Base-by-base conservation (phyloP, 805 yeast species). In the Starmerella scarabaei region DNA sequence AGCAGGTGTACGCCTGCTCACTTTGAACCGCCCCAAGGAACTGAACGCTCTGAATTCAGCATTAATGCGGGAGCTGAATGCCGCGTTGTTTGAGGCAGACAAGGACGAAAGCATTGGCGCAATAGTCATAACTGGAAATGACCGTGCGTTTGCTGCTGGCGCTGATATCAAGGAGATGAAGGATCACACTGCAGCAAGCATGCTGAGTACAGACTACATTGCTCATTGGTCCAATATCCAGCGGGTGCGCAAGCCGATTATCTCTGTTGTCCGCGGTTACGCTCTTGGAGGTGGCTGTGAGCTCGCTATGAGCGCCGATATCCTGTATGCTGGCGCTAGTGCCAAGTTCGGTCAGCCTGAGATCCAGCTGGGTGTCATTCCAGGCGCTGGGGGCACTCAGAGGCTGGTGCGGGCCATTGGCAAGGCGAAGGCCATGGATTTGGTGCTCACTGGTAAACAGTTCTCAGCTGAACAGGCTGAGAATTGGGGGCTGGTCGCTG, bases 271-370 rank as follows among this genome's bases (percentile, higher is more conserved):
- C 29, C 68, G 66, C 45, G 76, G 76, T 9, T 69, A 55, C 46
- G 74, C 74, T 2, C 62, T 71, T 11, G 76, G 76, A 21, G 76
- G 76, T 16, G 76, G 75, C 17, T 69, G 72, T 43, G 76, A 71
- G 51, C 53, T 71, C 29, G 75, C 75, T 17, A 68, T 71, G 74
- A 58, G 63, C 56, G 62, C 67, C 29, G 76, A 71, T 47, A 65
- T 71, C 41, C 54, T 71, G 34, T 70, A 70, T 42, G 70, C 71
- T 15, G 70, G 73, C 16, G 63, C 63, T 30, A 57, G 58, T 41
- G 72, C 75, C 16, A 53, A 53, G 30, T 69, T 71, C 47, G 76
- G 75, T 9, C 74, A 70, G 53, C 76, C 76, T 20, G 76, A 71
- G 53, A 67, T 71, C 51, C 66, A 64, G 43, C 58, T 71, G 20